Conservation (phyloP, 768 basidiomycete genomes). For the Gelatoporia subvermispora region DNA sequence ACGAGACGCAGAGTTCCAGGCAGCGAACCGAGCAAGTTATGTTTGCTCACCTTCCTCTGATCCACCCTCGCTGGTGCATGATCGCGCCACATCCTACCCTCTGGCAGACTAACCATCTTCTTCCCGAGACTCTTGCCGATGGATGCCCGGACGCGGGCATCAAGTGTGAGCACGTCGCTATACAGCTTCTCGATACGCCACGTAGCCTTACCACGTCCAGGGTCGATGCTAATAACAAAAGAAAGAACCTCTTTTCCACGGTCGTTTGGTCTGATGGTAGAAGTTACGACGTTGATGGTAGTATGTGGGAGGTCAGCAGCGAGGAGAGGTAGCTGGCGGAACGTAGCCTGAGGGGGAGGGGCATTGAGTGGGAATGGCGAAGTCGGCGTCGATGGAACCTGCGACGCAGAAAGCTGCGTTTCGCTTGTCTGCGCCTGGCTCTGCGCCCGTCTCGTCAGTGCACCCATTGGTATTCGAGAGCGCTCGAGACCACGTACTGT, state of each 20-base stretch:
- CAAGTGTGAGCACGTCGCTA: constrained; percentile 86
- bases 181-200: constrained; percentile 93
- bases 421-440: constrained; percentile 6
- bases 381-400: constrained; percentile 18
- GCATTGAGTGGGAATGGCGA: constrained; percentile 24
- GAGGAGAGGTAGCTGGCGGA: constrained; percentile 70
- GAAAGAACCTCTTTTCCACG: constrained; percentile 89
- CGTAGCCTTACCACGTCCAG: constrained; percentile 62
- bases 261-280: constrained; percentile 84
- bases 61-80: constrained; percentile 96
- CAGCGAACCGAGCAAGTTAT: neutral
- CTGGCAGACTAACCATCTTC: constrained; percentile 78
- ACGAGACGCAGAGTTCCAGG: neutral
- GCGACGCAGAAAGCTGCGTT: constrained; percentile 10
- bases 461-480: too few relatives aligned
- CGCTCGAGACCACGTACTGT: neutral
- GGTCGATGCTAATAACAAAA: constrained; percentile 76
- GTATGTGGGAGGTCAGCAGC: constrained; percentile 71
- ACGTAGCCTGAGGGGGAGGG: constrained; percentile 32
- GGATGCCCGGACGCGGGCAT: constrained; percentile 60
- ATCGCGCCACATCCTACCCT: constrained; percentile 93
- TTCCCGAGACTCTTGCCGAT: constrained; percentile 66
- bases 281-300: constrained; percentile 65
- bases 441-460: neutral
- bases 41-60: constrained; percentile 78